A percentile compares a stretch with the other conserved stretches of the same genome.
phyloP scores from a whole-genome alignment of 495 filamentous ascomycete species.

The Penicillium subrubescens region DNA sequence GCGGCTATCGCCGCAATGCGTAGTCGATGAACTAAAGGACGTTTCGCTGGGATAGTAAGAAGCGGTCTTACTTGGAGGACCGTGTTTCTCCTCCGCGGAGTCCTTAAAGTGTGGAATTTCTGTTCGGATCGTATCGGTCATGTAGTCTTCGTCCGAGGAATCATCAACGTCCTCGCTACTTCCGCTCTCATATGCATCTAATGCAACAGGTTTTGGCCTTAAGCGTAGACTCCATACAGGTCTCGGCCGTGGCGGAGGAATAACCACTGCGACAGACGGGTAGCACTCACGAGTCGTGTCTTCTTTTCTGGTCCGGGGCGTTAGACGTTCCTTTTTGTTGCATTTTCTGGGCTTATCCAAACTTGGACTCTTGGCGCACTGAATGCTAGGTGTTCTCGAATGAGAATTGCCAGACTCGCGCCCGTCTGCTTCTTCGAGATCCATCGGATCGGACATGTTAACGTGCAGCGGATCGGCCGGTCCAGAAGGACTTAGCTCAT shows the following conservation, averaged over 20 bases:
- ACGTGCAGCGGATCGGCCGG: not conserved
- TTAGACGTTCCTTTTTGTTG: not conserved
- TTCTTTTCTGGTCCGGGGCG: not conserved
- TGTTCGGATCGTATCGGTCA: not conserved
- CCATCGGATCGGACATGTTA: not conserved
- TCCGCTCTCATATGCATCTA: not conserved
- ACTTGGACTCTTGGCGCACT: too few species aligned
- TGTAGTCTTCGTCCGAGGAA: conserved; percentile 4
- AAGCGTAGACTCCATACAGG: not conserved
- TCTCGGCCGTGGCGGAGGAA: not conserved
- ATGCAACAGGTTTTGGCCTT: not conserved
- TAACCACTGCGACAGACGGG: not conserved
- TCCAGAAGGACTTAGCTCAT: not conserved
- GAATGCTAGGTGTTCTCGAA: not conserved
- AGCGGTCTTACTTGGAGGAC: not conserved
- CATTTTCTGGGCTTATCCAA: not conserved
- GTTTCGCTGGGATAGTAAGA: not conserved
- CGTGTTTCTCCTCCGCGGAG: not conserved
- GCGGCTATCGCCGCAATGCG: not conserved
- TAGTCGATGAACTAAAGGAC: not conserved
- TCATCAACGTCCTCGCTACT: not conserved
- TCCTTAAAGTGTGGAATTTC: not conserved
- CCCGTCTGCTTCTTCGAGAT: not conserved
- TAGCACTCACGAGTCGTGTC: not conserved
- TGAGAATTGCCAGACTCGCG: not conserved